Base-by-base conservation (phyloP, 495 filamentous ascomycete genomes). In the Podospora anserina region DNA sequence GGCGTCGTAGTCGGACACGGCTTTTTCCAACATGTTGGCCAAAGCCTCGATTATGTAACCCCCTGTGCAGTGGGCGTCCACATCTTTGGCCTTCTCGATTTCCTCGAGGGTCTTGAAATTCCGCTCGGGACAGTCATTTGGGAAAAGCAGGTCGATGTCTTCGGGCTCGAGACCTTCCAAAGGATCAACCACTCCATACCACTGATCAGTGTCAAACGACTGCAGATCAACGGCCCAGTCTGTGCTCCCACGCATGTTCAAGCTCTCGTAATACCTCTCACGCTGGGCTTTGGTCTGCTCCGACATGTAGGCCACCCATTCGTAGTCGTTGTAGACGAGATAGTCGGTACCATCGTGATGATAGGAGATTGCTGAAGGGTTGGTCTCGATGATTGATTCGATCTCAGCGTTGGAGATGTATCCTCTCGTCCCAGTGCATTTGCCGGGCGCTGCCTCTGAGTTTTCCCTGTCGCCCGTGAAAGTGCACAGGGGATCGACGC, bases 301-400 rank as follows among this genome's bases (percentile, higher is more conserved):
- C 39, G 64, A 57, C 82, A 84, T 84, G 64, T 78, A 85, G 0
- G 75, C 71, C 1, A 83, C 80, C 79, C 79, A 83, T 7, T 82
- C 69, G 7, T 74, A 80, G n/a, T 75, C 63, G 62, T 81, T 71
- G 63, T 81, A 85, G 3, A 83, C 75, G 1, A 84, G 11, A 18
- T 84, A 79, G 65, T 83, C 71, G 9, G 77, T 79, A 65, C 77
- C 26, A 23, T 69, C 64, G 13, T 69, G 28, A 57, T 26, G 67
- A 20, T 7, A 16, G 28, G 9, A 5, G 3, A 19, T 63, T 1
- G 54, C 26, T 5, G 61, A 30, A 19, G 16, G 7, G 13, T 26
- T 53, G 19, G 56, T 75, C 63, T 26, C 55, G 61, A 65, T 67
- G 39, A 78, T 72, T 3, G 68, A 53, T 28, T 72, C 39, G 68